Evolutionary conservation across 768 basidiomycete species (phyloP), one percentile per base, ranked within the genome.

Genomic region (Jaapia argillacea): DNA sequence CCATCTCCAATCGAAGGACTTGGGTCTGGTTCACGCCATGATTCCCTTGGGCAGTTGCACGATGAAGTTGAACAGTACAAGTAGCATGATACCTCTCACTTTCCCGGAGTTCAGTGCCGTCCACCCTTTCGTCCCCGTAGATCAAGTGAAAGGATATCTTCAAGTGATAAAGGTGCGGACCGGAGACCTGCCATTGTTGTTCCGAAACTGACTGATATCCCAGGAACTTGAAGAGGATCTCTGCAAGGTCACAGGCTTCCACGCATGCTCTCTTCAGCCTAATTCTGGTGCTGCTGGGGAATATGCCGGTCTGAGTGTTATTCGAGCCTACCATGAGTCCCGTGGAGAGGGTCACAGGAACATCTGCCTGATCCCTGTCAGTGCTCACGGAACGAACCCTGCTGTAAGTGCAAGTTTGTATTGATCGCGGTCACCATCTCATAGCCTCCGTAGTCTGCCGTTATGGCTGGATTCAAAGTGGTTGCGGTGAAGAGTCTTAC

Each of bases 241-340:
- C 5, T 89, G 88, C 71, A 84, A 74, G 55, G 88, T 98, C 47
- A 98, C 96, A 10, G 96, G 96, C n/a, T 96, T 97, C 68, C 76
- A 89, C 51, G 80, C 91, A 16, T 90, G 91, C 47, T 93, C 90
- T 1, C 74, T 99, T n/a, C 96, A 99, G 59, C 96, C 96, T 26
- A 99, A 99, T 63, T 98, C 96, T 12, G 96, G 96, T 36, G 96
- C 96, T 14, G 89, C 92, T 47, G 96, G 96, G 22, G 96, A 99
- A 66, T 99, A 93, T 54, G 77, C 96, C 24, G 96, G 96, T n/a
- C 74, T 99, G 18, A 82, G 77, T 41, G 84, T 97, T 47, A 97
- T 99, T 56, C 78, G 84, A 39, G 93, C 93, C 6, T 99, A 92
- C 63, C 91, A 97, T 55, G 83, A 85, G 58, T 86, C 89, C 42